Evolutionary conservation across 192 early-diverging fungal genomes (phyloP).

Genomic region (Phycomyces blakesleeanus): DNA sequence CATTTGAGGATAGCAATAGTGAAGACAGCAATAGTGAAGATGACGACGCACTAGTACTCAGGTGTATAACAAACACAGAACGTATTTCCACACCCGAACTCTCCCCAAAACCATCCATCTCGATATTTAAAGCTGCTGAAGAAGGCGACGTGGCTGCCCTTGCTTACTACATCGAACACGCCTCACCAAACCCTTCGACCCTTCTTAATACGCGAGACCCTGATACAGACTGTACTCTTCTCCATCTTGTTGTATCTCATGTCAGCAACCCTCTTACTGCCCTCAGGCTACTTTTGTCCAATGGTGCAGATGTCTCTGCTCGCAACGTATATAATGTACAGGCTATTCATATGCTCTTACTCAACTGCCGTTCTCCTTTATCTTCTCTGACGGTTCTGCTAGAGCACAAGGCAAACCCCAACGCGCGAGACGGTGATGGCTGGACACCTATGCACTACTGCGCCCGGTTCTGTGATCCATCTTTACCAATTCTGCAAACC

Average conservation of each 20-base stretch:
- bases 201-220: slow-evolving; percentile 28
- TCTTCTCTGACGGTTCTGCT: slow-evolving; percentile 9
- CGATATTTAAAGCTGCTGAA: slow-evolving; percentile 33
- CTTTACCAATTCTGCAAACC: slow-evolving; percentile 13
- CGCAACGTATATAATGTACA: slow-evolving; percentile 25
- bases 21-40: background rate
- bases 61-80: background rate
- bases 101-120: slow-evolving; percentile 1
- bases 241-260: slow-evolving; percentile 25
- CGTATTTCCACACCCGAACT: background rate
- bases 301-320: slow-evolving; percentile 26
- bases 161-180: slow-evolving; percentile 21
- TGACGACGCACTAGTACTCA: background rate
- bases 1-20: background rate
- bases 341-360: slow-evolving; percentile 23
- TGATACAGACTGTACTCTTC: slow-evolving; percentile 22
- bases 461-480: slow-evolving; percentile 32
- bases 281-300: slow-evolving; percentile 15
- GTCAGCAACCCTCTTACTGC: background rate
- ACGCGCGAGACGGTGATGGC: slow-evolving; percentile 62
- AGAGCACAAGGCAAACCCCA: slow-evolving; percentile 44
- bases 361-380: slow-evolving; percentile 16
- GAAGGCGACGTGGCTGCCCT: slow-evolving; percentile 21
- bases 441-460: slow-evolving; percentile 52
- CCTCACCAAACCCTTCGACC: background rate